Evolutionary conservation across 2,329 filamentous ascomycete species (phyloP).

Genomic region (Lojkania enalia): DNA sequence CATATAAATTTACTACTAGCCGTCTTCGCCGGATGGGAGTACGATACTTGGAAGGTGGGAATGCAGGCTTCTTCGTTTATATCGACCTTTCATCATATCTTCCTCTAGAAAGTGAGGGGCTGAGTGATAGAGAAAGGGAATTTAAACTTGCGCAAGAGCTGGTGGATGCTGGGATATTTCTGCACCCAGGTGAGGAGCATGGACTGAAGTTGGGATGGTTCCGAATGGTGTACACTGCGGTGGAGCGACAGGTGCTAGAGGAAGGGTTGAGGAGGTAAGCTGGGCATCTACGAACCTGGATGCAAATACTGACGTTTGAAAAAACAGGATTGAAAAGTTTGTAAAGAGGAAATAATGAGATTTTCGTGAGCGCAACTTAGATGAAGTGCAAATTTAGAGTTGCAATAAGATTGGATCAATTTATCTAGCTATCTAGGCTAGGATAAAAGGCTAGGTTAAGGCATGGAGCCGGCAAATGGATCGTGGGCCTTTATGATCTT

Average conservation of each 20-base stretch:
- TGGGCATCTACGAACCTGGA: no score
- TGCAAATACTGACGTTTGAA: no score
- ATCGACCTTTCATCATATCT: constrained; percentile 48
- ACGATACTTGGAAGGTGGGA: constrained; percentile 52
- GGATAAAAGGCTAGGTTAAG: no score
- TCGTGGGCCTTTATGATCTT: no score
- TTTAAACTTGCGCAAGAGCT: constrained; percentile 30
- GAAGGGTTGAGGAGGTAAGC: constrained; percentile 36
- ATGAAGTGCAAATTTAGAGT: no score
- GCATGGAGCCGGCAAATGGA: no score
- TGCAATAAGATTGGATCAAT: no score
- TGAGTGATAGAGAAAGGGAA: constrained; percentile 19
- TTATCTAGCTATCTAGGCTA: no score
- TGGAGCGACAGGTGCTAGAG: constrained; percentile 34
- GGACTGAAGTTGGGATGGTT: constrained; percentile 48
- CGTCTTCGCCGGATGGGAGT: constrained; percentile 50
- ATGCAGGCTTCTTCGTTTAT: constrained; percentile 63
- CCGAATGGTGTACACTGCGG: constrained; percentile 47
- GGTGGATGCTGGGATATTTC: constrained; percentile 20
- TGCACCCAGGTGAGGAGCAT: constrained; percentile 37
- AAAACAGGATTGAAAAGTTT: no score
- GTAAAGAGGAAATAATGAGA: no score
- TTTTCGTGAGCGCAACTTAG: no score
- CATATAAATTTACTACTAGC: constrained; percentile 45
- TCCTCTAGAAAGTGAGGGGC: constrained; percentile 19